Evolutionary conservation across 768 basidiomycete genomes (phyloP).

Genomic region (Tricholoma terreum): DNA sequence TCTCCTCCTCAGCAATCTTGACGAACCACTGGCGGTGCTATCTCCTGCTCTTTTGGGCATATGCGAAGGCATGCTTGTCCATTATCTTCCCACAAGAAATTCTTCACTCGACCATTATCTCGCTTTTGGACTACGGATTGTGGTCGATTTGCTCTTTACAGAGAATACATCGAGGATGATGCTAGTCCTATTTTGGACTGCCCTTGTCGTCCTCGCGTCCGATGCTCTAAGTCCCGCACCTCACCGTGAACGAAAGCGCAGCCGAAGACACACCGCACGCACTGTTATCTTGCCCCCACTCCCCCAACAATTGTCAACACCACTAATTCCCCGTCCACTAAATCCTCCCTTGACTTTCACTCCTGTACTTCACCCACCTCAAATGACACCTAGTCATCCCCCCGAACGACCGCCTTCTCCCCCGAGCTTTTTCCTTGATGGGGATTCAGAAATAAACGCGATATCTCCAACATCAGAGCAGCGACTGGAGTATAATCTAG

Average conservation of each 20-base stretch:
- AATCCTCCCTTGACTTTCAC: slow-evolving; percentile 7
- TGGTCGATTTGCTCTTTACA: slow-evolving; percentile 41
- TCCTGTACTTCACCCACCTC: slow-evolving; percentile 15
- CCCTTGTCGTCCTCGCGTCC: slow-evolving; percentile 31
- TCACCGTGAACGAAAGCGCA: slow-evolving; percentile 26
- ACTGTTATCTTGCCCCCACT: slow-evolving; percentile 29
- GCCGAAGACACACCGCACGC: slow-evolving; percentile 25
- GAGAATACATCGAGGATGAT: slow-evolving; percentile 29
- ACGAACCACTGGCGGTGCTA: slow-evolving; percentile 25
- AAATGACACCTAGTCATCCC: neutral
- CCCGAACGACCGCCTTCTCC: slow-evolving; percentile 33
- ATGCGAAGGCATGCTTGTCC: slow-evolving; percentile 64
- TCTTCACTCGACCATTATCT: slow-evolving; percentile 38
- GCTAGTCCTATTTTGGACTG: slow-evolving; percentile 37
- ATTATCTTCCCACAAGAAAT: slow-evolving; percentile 31
- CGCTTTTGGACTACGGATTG: slow-evolving; percentile 40
- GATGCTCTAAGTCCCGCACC: slow-evolving; percentile 29
- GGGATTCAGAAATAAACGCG: slow-evolving; percentile 23
- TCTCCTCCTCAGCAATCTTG: slow-evolving; percentile 27
- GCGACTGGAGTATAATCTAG: slow-evolving; percentile 21
- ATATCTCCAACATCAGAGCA: slow-evolving; percentile 30
- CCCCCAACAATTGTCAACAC: slow-evolving; percentile 5
- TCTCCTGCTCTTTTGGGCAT: slow-evolving; percentile 42
- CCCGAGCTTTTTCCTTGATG: slow-evolving; percentile 39
- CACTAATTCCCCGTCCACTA: neutral